phyloP scores from a whole-genome alignment of 129 eudicot species.

The Deinandra increscens region DNA sequence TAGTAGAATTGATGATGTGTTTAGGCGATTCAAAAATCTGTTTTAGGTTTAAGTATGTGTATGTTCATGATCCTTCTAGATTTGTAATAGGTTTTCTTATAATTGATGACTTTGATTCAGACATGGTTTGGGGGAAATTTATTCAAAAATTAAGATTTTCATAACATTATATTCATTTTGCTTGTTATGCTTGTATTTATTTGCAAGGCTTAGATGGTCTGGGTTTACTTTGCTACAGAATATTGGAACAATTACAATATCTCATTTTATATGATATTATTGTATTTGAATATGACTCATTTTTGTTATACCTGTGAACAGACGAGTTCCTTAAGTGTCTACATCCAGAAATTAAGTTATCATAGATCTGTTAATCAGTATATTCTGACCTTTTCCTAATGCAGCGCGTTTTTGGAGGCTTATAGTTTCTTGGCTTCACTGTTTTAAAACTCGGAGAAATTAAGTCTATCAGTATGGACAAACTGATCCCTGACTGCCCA shows the following conservation, averaged over 20 bases:
- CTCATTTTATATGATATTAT: not conserved
- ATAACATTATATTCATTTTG: not conserved
- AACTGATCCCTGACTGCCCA: slow-evolving; percentile 77
- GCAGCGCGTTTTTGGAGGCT: slow-evolving; percentile 27
- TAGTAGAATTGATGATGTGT: not conserved
- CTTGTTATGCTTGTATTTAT: not conserved
- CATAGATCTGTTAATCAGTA: not conserved
- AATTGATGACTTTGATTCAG: not conserved
- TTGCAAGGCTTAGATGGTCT: slow-evolving; percentile 6
- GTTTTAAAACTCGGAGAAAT: slow-evolving; percentile 14
- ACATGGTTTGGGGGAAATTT: slow-evolving; percentile 18
- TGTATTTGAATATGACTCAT: not conserved
- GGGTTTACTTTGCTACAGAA: not conserved
- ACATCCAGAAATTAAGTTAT: not conserved
- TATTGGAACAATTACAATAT: not conserved
- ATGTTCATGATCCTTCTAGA: not conserved
- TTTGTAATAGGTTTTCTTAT: not conserved
- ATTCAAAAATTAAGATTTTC: not conserved
- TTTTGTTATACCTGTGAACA: not conserved
- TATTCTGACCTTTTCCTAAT: slow-evolving; percentile 7
- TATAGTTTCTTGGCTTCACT: slow-evolving; percentile 27
- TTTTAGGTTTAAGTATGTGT: slow-evolving; percentile 4
- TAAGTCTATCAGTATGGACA: slow-evolving; percentile 60
- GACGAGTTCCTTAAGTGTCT: not conserved
- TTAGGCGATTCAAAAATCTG: not conserved